Evolutionary conservation across 495 filamentous ascomycete genomes (phyloP).

Genomic region (Geopyxis carbonaria): DNA sequence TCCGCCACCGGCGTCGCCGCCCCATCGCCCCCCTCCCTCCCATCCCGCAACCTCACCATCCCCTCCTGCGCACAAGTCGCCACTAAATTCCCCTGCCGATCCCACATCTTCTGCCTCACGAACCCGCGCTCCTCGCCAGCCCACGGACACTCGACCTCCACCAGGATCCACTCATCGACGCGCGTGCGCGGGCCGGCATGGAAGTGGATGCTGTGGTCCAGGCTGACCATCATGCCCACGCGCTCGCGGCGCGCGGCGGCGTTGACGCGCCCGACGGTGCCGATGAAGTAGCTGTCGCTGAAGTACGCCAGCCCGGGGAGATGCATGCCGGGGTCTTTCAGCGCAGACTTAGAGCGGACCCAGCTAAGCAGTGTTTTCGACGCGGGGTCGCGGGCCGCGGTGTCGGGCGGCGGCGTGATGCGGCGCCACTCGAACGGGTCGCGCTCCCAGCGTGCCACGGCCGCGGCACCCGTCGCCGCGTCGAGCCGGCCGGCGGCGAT

Average conservation of each 20-base stretch:
- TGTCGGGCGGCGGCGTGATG: constrained; percentile 24
- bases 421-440: constrained; percentile 43
- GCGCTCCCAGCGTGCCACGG: constrained; percentile 8
- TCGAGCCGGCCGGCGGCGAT: constrained; percentile 4
- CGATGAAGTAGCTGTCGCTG: constrained; percentile 81
- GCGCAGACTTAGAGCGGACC: constrained; percentile 57
- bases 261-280: constrained; percentile 47
- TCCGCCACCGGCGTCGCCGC: background rate
- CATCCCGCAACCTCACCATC: constrained; percentile 36
- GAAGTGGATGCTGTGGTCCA: constrained; percentile 93
- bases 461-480: constrained; percentile 2
- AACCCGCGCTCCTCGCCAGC: constrained; percentile 74
- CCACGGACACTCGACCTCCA: constrained; percentile 90
- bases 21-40: constrained; percentile 12
- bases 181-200: constrained; percentile 62
- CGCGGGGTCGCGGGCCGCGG: constrained; percentile 33
- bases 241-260: constrained; percentile 25
- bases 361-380: constrained; percentile 54
- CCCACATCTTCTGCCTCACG: constrained; percentile 75
- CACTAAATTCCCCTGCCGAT: constrained; percentile 61
- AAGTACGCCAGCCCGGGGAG: constrained; percentile 81
- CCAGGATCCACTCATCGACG: constrained; percentile 88
- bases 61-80: constrained; percentile 76
- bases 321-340: constrained; percentile 58
- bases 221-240: constrained; percentile 88